phyloP scores from a whole-genome alignment of 495 filamentous ascomycete genomes.

The Penicillium paxilli region DNA sequence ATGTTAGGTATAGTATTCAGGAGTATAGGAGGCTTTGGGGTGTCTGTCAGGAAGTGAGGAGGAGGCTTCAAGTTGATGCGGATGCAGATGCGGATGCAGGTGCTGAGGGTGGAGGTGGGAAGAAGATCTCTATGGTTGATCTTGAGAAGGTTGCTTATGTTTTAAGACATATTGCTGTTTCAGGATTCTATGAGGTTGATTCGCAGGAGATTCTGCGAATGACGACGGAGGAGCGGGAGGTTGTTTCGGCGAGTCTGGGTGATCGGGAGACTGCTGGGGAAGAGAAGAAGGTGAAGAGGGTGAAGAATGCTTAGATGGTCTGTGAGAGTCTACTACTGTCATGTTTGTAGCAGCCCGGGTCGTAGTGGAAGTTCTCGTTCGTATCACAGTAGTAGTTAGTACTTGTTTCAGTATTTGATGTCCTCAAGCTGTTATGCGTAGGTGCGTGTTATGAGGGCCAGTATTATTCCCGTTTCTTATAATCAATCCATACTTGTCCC shows the following conservation, averaged over 20 bases:
- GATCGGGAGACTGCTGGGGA: not conserved
- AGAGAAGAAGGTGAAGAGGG: not conserved
- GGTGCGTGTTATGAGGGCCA: too few relatives aligned
- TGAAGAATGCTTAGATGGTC: too few relatives aligned
- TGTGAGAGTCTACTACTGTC: too few relatives aligned
- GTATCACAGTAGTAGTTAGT: too few relatives aligned
- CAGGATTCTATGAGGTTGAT: conserved; percentile 17
- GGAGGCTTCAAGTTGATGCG: conserved; percentile 50
- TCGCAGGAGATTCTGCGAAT: not conserved
- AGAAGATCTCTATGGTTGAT: conserved; percentile 51
- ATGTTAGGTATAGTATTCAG: conserved; percentile 63
- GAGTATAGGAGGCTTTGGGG: conserved; percentile 60
- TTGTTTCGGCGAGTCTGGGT: not conserved
- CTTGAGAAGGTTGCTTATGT: conserved; percentile 72
- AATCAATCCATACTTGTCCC: too few relatives aligned
- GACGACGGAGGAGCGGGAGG: not conserved
- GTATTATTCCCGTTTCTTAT: too few relatives aligned
- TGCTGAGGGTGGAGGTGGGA: not conserved
- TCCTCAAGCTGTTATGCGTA: too few relatives aligned
- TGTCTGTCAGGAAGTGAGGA: conserved; percentile 42
- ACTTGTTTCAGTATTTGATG: too few relatives aligned
- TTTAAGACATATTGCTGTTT: conserved; percentile 33
- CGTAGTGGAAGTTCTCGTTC: too few relatives aligned
- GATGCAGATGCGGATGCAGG: not conserved
- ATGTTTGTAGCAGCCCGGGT: too few relatives aligned